Conservation (phyloP, 1,139 yeast genomes). For the Citeromyces hawaiiensis region DNA sequence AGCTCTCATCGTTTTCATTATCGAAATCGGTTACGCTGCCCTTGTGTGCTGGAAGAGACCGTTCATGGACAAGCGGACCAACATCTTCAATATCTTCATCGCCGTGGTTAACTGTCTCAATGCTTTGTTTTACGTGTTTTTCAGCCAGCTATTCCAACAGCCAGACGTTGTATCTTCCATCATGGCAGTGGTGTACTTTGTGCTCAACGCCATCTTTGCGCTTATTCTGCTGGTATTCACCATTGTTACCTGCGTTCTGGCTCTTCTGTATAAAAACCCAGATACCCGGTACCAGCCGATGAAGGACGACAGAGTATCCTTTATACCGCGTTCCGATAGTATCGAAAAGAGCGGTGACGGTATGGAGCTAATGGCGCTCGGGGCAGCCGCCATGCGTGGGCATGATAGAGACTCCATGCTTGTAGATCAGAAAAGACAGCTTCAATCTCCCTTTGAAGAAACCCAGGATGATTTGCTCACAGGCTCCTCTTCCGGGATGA, state of each 20-base stretch:
- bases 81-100: constrained; percentile 79
- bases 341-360: constrained; percentile 36
- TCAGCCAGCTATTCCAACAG: constrained; percentile 72
- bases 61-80: constrained; percentile 88
- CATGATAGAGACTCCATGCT: constrained; percentile 30
- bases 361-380: constrained; percentile 77
- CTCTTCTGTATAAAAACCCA: constrained; percentile 80
- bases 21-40: constrained; percentile 60
- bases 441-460: no score
- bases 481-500: not conserved
- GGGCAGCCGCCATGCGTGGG: constrained; percentile 79
- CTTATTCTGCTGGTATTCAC: constrained; percentile 72
- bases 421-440: constrained; percentile 5
- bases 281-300: constrained; percentile 94
- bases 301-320: constrained; percentile 92
- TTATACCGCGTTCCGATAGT: constrained; percentile 41
- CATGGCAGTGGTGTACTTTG: constrained; percentile 86
- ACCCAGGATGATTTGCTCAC: not conserved
- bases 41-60: constrained; percentile 65
- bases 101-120: constrained; percentile 69
- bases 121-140: constrained; percentile 78
- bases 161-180: constrained; percentile 83
- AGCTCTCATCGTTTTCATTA: constrained; percentile 59
- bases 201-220: constrained; percentile 83
- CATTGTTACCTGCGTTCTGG: constrained; percentile 75